These are phyloP conservation scores for Stemphylium lycopersici DNA, from an alignment of 2,329 filamentous ascomycete species.

Conservation along the genomic window DNA sequence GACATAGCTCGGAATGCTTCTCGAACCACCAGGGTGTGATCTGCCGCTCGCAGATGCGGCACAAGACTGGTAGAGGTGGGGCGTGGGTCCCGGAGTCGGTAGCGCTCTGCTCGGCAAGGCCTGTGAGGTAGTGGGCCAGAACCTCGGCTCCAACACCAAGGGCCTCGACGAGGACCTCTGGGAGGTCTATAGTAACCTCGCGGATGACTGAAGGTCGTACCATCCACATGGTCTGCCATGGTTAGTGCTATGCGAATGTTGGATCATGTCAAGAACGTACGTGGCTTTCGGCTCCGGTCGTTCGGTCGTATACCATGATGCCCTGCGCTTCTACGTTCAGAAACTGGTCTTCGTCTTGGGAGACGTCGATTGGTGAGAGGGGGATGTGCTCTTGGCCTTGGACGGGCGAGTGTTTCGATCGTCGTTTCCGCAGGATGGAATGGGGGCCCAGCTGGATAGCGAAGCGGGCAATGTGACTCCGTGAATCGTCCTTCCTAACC, in stretches of 20 bases:
- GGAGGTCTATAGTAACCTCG: constrained; percentile 95
- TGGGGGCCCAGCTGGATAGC: constrained; percentile 45
- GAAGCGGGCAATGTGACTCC: constrained; percentile 74
- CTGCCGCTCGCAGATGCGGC: constrained; percentile 95
- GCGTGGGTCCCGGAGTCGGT: constrained; percentile 77
- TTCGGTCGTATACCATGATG: constrained; percentile 95
- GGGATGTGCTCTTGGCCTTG: constrained; percentile 38
- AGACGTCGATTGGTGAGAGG: constrained; percentile 37
- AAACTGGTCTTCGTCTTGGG: constrained; percentile 56
- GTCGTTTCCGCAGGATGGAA: constrained; percentile 43
- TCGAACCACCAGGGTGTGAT: constrained; percentile 99
- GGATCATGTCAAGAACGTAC: constrained; percentile 61
- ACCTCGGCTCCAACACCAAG: constrained; percentile 94
- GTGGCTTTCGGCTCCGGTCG: constrained; percentile 86
- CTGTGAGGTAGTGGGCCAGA: constrained; percentile 89
- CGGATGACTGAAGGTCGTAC: constrained; percentile 87
- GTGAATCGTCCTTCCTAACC: constrained; percentile 86
- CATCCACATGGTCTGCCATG: constrained; percentile 97
- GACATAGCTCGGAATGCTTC: constrained; percentile 94
- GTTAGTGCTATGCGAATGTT: constrained; percentile 27
- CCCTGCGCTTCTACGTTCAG: constrained; percentile 93
- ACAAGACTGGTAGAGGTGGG: constrained; percentile 83
- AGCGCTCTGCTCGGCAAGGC: constrained; percentile 80
- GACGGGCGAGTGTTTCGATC: constrained; percentile 28
- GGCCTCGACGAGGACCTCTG: constrained; percentile 85